Base-by-base conservation (phyloP, 768 basidiomycete species). In the Rhizopogon rudus region DNA sequence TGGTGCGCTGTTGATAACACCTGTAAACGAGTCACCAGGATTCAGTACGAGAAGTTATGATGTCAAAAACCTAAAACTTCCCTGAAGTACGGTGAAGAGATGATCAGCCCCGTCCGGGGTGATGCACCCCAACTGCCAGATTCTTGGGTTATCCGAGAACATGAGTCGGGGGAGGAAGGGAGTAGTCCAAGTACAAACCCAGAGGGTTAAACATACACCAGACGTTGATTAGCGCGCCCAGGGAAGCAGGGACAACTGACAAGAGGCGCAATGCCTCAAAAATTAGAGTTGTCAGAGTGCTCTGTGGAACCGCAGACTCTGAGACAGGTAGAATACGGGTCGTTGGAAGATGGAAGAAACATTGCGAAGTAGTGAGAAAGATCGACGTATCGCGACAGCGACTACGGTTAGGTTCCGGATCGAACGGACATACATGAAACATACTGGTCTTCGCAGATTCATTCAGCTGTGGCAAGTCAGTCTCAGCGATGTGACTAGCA, bases 1-100 rank as follows among this genome's bases (percentile, higher is more conserved):
- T 96, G 94, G 66, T 89, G 86, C 25, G 89, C 95, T 13, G 94
- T 96, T 6, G 94, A 75, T 22, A 91, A 71, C 1, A 91, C 81
- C 92, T 93, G 59, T 17, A n/a, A 16, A 40, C 40, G 17, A 54
- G 8, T n/a, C 44, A 50, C 44, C 25, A 50, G 28, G 28, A 14
- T 25, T 25, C 22, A 25, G 22, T 25, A 25, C 14, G 16, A 25
- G 10, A 28, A 3, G 44, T 49, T 45, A 31, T 5, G 16, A 0
- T 10, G 10, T 9, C 2, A 56, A 46, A 33, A 39, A 42, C 13
- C 52, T 33, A 31, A 41, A 51, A 45, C 79, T 17, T 62, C 87
- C 89, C 91, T 90, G 92, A 29, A 91, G 71, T 9, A 81, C 78
- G 40, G 87, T 81, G 28, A 91, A 72, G 51, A 82, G 68, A 67